Percentiles rank a stretch among this genome's conserved stretches.
Conservation (phyloP, 345 rosid species). For the Populus nigra region DNA sequence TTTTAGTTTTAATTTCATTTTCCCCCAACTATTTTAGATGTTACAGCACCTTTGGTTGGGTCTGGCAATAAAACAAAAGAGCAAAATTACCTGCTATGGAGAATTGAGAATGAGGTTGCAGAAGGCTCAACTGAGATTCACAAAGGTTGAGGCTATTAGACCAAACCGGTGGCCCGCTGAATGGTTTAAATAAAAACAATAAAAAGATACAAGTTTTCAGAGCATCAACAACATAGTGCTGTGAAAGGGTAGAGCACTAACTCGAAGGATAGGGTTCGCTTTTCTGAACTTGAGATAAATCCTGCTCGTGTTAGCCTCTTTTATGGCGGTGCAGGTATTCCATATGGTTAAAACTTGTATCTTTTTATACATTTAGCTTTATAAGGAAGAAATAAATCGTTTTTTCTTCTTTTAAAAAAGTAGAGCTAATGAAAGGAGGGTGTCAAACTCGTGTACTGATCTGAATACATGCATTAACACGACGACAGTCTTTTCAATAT, state of each 20-base stretch:
- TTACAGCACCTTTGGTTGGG: conserved; percentile 83
- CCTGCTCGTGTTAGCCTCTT: background rate
- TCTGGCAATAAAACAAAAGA: conserved; percentile 76
- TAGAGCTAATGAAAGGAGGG: background rate
- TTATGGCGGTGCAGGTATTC: conserved; percentile 13
- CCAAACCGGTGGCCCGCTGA: conserved; percentile 87
- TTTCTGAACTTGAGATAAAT: background rate
- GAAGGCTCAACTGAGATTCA: conserved; percentile 88
- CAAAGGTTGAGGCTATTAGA: conserved; percentile 60
- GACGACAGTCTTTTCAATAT: background rate
- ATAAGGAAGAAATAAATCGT: background rate
- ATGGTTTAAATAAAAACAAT: too few relatives aligned
- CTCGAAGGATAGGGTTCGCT: background rate
- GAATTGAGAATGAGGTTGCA: conserved; percentile 81
- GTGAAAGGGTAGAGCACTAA: conserved; percentile 27
- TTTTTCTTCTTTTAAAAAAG: too few relatives aligned
- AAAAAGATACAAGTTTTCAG: too few relatives aligned
- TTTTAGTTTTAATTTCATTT: background rate
- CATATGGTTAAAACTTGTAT: background rate
- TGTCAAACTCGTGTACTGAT: background rate
- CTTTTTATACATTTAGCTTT: conserved; percentile 3
- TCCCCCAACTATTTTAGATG: background rate
- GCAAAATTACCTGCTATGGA: conserved; percentile 60
- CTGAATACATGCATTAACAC: background rate
- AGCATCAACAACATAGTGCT: conserved; percentile 34